phyloP scores from a whole-genome alignment of 2,329 filamentous ascomycete genomes.

The Arthrinium phaeospermum region DNA sequence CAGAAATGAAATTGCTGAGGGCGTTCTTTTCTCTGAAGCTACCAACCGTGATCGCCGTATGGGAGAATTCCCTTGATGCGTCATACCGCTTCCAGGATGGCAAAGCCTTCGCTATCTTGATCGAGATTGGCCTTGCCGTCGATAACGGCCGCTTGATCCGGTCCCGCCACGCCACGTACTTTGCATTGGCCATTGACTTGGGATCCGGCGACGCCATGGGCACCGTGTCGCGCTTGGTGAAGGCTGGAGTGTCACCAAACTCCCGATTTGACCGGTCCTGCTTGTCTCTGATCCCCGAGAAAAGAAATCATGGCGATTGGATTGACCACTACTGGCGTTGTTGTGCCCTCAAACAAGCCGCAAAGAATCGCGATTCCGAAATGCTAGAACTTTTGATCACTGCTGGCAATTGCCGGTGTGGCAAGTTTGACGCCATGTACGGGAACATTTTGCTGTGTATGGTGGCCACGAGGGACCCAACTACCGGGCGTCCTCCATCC shows the following conservation, averaged over 20 bases:
- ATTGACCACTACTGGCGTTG: neutral
- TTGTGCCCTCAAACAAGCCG: neutral
- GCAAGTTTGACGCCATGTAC: neutral
- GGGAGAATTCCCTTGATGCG: neutral
- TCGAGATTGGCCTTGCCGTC: neutral
- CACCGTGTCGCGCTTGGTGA: neutral
- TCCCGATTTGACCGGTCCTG: neutral
- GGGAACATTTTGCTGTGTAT: neutral
- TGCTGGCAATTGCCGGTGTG: neutral
- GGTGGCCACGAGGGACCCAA: neutral
- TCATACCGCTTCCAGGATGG: neutral
- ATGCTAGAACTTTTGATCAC: neutral
- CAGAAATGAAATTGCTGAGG: neutral
- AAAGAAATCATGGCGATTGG: too few relatives aligned
- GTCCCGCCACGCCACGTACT: neutral
- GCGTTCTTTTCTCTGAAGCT: neutral
- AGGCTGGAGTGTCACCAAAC: neutral
- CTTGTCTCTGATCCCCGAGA: neutral
- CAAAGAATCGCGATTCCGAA: neutral
- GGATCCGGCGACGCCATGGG: neutral
- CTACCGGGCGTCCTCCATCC: neutral
- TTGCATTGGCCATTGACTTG: neutral
- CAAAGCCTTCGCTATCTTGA: neutral
- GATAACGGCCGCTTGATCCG: neutral
- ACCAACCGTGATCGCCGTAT: neutral